Evolutionary conservation across 345 rosid species (phyloP), one percentile per base, ranked within the genome.

Genomic region (Brassica carinata): DNA sequence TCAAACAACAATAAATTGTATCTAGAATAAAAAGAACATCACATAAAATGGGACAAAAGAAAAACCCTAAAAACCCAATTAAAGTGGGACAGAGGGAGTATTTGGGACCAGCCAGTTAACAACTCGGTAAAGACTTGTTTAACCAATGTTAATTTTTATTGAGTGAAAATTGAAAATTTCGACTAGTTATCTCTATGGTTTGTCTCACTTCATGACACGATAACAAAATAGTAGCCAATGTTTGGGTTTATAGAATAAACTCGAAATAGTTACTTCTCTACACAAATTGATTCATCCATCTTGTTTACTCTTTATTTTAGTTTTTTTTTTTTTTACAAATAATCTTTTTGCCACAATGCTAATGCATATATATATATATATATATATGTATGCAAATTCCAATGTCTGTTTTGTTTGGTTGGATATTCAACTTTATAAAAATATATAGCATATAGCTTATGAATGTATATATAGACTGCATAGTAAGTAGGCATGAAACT

Each of bases 61-160:
- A n/a, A n/a, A n/a, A n/a, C n/a, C n/a, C n/a, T n/a, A n/a, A n/a
- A n/a, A n/a, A n/a, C n/a, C n/a, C n/a, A n/a, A n/a, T n/a, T n/a
- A n/a, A n/a, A n/a, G n/a, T n/a, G n/a, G n/a, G n/a, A n/a, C n/a
- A n/a, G n/a, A n/a, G n/a, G n/a, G n/a, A n/a, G n/a, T 67, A 69
- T 69, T 38, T 4, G 26, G 26, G 26, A 66, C 73, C 55, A 69
- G 55, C 36, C 71, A 80, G 18, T 70, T 34, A 34, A 34, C 38
- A 34, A 34, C 26, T 74, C 69, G 80, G 55, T 55, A 55, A 64
- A 48, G 14, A 34, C 67, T 75, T 18, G 19, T 75, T 70, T 10
- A 58, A 19, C 55, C 7, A 55, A 9, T 75, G 76, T 75, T 69
- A 34, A n/a, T 34, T 61, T 80, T 73, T 36, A 43, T 26, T 61